Evolutionary conservation across 495 filamentous ascomycete genomes (phyloP), one percentile per base, ranked within the genome.

Genomic region (Cercophora newfieldiana): DNA sequence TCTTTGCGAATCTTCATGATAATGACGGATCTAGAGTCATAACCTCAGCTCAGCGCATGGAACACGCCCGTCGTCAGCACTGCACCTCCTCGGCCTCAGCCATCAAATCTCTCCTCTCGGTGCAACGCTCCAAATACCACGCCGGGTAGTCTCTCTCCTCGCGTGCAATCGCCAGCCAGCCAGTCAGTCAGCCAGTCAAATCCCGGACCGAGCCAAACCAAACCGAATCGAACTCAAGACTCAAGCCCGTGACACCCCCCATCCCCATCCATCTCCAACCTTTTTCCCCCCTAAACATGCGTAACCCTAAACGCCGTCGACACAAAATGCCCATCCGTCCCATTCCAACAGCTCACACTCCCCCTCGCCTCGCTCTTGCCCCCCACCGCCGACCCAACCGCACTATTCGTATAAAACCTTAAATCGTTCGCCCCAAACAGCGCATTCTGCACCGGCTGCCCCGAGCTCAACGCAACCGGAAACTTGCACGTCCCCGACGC

Each of bases 341-440:
- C 24, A 48, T 54, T 54, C 25, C n/a, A n/a, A 37, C 61, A 63
- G 25, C 19, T 33, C 49, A 63, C 61, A 0, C 7, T n/a, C 0
- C 49, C 48, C 26, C 1, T 0, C 0, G 61, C 50, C 3, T 37
- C 49, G 14, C 53, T 26, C 61, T 7, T 33, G 4, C 61, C 61
- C 4, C n/a, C 30, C 3, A 37, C 31, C 28, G 12, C 14, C 1
- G 19, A 12, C 21, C 25, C 26, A 19, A 55, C 26, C 1, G 61
- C 61, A 21, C 14, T 10, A 3, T 37, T 33, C n/a, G 37, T 31
- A 25, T 63, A 63, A 24, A 63, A 63, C 10, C 30, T 24, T 28
- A 63, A 6, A 48, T 63, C 61, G 14, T 63, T 63, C 37, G 61
- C 50, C 1, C 61, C 61, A 56, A 63, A 63, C n/a, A 33, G 33